Conservation (phyloP, 805 yeast genomes). For the Danielozyma ontarioensis region DNA sequence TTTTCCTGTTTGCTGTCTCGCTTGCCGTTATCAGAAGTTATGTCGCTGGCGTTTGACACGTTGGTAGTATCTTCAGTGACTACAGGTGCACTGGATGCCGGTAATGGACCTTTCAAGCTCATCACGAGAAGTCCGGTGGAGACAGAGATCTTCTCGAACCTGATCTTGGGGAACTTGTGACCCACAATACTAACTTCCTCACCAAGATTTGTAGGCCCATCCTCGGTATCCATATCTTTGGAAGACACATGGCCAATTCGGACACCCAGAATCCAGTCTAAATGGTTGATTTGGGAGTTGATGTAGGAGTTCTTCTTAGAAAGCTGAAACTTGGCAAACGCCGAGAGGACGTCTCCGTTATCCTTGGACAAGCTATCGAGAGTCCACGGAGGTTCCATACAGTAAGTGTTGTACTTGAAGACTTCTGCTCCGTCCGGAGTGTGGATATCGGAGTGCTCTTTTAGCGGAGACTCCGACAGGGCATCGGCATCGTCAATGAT, state of each 20-base stretch:
- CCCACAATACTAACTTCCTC: conserved; percentile 90
- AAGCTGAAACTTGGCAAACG: conserved; percentile 31
- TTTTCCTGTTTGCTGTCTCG: conserved; percentile 1
- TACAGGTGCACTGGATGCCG: conserved; percentile 5
- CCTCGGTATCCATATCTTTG: conserved; percentile 15
- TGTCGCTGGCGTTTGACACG: conserved; percentile 1
- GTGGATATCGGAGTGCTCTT: conserved; percentile 1
- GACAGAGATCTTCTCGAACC: conserved; percentile 83
- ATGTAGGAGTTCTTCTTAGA: conserved; percentile 35
- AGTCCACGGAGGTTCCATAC: conserved; percentile 31
- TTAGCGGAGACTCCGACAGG: conserved; percentile 5
- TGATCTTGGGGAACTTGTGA: conserved; percentile 79
- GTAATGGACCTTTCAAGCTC: conserved; percentile 63
- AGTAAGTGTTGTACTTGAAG: conserved; percentile 27
- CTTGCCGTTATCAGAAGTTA: background rate
- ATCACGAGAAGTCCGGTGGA: conserved; percentile 75
- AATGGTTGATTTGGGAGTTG: conserved; percentile 49
- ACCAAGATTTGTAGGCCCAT: conserved; percentile 62
- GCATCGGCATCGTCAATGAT: conserved; percentile 11
- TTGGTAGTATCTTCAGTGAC: conserved; percentile 1
- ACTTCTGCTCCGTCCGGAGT: background rate
- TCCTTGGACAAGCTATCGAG: conserved; percentile 27
- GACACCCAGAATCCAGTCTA: conserved; percentile 93
- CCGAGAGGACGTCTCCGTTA: conserved; percentile 30
- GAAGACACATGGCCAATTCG: conserved; percentile 51